A percentile compares a stretch with the other conserved stretches of the same genome.
Evolutionary conservation across 78 protist species (phyloP).

Genomic region (Dictyostelium brefeldianum): DNA sequence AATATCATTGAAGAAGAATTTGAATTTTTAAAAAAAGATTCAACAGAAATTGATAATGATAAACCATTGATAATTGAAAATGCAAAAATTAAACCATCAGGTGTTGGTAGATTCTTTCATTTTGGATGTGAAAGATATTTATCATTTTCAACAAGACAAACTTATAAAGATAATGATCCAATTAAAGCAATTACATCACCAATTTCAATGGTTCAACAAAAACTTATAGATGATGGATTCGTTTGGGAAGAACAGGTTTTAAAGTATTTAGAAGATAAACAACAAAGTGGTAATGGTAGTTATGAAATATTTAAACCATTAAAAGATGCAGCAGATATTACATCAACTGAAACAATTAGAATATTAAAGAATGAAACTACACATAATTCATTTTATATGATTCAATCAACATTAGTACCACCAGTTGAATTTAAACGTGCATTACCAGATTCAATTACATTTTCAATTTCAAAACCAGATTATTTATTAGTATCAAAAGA

Average conservation of each 20-base stretch:
- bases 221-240: slow-evolving; percentile 47
- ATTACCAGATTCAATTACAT: slow-evolving; percentile 26
- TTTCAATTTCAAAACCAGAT: slow-evolving; percentile 66
- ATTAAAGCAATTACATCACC: slow-evolving; percentile 3
- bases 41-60: slow-evolving; percentile 31
- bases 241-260: slow-evolving; percentile 48
- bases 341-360: slow-evolving; percentile 5
- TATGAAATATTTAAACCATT: slow-evolving; percentile 16
- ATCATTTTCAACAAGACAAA: slow-evolving; percentile 25
- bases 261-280: neutral
- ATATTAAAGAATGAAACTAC: slow-evolving; percentile 8
- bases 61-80: neutral
- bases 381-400: slow-evolving; percentile 9
- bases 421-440: neutral
- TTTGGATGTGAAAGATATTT: slow-evolving; percentile 71
- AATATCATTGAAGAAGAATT: neutral
- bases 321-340: neutral
- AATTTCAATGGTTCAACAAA: slow-evolving; percentile 12
- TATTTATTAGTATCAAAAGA: slow-evolving; percentile 1
- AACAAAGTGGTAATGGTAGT: neutral
- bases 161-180: neutral
- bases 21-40: neutral
- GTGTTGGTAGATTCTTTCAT: slow-evolving; percentile 73
- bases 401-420: slow-evolving; percentile 49
- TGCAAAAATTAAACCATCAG: slow-evolving; percentile 59